Base-by-base conservation (phyloP, 192 early-diverging fungal species). In the Coemansia sp. region DNA sequence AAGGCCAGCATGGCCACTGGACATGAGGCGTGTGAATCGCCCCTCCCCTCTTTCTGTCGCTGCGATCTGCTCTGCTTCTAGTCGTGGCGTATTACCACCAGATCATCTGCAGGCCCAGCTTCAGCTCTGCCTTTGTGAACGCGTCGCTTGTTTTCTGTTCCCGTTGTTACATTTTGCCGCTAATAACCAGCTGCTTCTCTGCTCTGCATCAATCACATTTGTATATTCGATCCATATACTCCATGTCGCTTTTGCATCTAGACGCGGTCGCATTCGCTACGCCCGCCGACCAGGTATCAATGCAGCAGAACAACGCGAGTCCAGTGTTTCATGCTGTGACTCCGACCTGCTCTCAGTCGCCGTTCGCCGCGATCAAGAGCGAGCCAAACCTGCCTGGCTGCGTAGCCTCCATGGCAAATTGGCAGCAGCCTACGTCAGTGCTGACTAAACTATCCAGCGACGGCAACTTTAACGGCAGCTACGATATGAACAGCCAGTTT, bases 21-120 rank as follows among this genome's bases (percentile, higher is more conserved):
- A 45, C 21, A 50, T 25, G 19, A 48, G 47, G 49, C 50, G 60
- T 52, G 60, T 23, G 29, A 62, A 62, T 62, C 60, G 60, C 60
- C 35, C 49, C 35, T 43, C 21, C 12, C 60, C 48, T 62, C 50
- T 57, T 57, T 57, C 32, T 22, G 21, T 21, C 29, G 55, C 49
- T 61, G 59, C 59, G 49, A 62, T 62, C 19, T 51, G 35, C 60
- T 62, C 25, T 62, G 23, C 48, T 62, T 62, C 24, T 62, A 35
- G 29, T 19, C 50, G 60, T 62, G 60, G 60, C 60, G 60, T 49
- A 57, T 57, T 57, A 35, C 55, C 29, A 57, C 55, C 55, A 57
- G 55, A 57, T 57, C 55, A n/a, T 21, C 37, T 37, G 55, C 55
- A 57, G 53, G 27, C 24, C 29, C 45, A 50, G 48, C 48, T 8